A percentile compares a stretch with the other conserved stretches of the same genome.
phyloP scores from a whole-genome alignment of 306 rosid species.

The Cicer yamashitae region DNA sequence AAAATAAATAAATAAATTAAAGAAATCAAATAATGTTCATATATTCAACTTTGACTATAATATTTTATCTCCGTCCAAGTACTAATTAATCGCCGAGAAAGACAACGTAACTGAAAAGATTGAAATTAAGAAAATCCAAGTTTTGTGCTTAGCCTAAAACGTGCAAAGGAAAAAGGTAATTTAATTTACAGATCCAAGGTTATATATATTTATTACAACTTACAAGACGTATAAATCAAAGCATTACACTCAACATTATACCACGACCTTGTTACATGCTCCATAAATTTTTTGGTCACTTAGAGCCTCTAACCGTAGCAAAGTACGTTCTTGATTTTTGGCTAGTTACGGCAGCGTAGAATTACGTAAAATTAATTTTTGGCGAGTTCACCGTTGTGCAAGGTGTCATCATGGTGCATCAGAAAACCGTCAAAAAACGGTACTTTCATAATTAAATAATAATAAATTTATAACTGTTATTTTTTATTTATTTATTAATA shows the following conservation, averaged over 20 bases:
- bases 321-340: too few species aligned
- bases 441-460: too few species aligned
- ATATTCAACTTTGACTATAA: conserved; percentile 44
- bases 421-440: too few species aligned
- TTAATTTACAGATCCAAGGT: conserved; percentile 44
- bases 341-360: too few species aligned
- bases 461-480: too few species aligned
- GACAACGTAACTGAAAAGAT: conserved; percentile 26
- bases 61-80: conserved; percentile 43
- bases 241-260: conserved; percentile 2
- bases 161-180: conserved; percentile 51
- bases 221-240: conserved; percentile 40
- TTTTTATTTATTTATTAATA: too few species aligned
- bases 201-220: conserved; percentile 2
- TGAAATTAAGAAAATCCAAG: conserved; percentile 10
- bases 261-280: conserved; percentile 15
- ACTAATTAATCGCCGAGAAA: conserved; percentile 27
- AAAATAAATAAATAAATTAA: neutral
- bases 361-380: too few species aligned
- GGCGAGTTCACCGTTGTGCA: too few species aligned
- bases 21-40: conserved; percentile 6
- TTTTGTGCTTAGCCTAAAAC: conserved; percentile 29
- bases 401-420: too few species aligned
- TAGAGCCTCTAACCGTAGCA: too few species aligned
- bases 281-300: neutral